A percentile compares a stretch with the other conserved stretches of the same genome.
Evolutionary conservation across 2,329 filamentous ascomycete genomes (phyloP).

Genomic region (Xylogone sp.): DNA sequence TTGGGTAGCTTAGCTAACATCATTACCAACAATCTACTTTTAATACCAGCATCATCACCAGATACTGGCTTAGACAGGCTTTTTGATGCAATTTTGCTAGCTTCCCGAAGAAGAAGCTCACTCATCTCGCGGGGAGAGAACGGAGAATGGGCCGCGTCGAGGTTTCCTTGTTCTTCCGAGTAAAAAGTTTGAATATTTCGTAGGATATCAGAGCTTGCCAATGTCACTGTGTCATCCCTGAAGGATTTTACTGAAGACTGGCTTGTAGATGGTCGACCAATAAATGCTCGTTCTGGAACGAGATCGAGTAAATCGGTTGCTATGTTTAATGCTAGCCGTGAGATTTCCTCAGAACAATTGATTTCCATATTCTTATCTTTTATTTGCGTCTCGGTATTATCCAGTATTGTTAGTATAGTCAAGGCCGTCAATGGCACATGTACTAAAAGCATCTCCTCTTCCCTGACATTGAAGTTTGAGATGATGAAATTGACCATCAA

Average conservation of each 20-base stretch:
- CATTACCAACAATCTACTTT: slow-evolving; percentile 55
- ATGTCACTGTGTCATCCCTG: slow-evolving; percentile 10
- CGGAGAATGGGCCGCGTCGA: slow-evolving; percentile 58
- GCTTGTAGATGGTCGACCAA: slow-evolving; percentile 24
- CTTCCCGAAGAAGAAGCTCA: slow-evolving; percentile 61
- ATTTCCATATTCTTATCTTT: slow-evolving; percentile 19
- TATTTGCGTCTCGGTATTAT: slow-evolving; percentile 44
- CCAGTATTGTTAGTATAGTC: slow-evolving; percentile 55
- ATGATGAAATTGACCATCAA: slow-evolving; percentile 78
- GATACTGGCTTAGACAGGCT: slow-evolving; percentile 38
- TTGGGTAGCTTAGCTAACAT: slow-evolving; percentile 50
- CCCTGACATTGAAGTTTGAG: slow-evolving; percentile 83
- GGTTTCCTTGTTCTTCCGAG: slow-evolving; percentile 63
- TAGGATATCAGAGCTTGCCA: slow-evolving; percentile 49
- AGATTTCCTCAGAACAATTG: slow-evolving; percentile 19
- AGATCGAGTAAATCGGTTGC: slow-evolving; percentile 57
- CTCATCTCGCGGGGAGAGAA: slow-evolving; percentile 52
- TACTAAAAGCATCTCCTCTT: slow-evolving; percentile 90
- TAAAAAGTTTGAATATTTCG: slow-evolving; percentile 65
- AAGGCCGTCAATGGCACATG: slow-evolving; percentile 77
- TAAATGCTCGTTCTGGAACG: slow-evolving; percentile 62
- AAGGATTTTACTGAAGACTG: slow-evolving; percentile 12
- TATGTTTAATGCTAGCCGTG: slow-evolving; percentile 39
- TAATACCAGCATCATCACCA: slow-evolving; percentile 48
- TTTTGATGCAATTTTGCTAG: slow-evolving; percentile 47